Conservation (phyloP, 23 red algal genomes). For the Gracilaria gracilis region DNA sequence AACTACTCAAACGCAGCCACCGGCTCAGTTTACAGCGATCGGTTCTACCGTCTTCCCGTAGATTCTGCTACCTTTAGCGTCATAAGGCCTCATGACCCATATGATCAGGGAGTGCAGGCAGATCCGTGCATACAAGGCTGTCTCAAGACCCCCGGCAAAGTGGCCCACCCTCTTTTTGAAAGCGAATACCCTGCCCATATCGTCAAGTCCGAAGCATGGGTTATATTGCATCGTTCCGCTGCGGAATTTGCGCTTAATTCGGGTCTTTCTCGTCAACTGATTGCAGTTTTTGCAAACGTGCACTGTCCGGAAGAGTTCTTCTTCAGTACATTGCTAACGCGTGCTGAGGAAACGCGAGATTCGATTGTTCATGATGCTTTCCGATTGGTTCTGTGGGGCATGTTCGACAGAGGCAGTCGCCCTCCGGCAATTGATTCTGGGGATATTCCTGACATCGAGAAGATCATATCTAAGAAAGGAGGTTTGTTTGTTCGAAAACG, state of each 20-base stretch:
- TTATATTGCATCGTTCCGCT: conserved; percentile 12
- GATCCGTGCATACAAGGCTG: conserved; percentile 2
- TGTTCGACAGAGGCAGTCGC: neutral
- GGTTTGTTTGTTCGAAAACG: conserved; percentile 15
- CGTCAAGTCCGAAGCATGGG: conserved; percentile 29
- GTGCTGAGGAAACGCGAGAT: neutral
- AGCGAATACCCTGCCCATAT: neutral
- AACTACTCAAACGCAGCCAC: conserved; percentile 3
- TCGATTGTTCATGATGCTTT: conserved; percentile 8
- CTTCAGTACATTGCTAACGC: conserved; percentile 7
- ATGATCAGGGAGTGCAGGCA: no score
- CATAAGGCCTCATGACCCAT: neutral
- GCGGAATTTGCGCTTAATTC: neutral
- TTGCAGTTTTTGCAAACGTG: conserved; percentile 13
- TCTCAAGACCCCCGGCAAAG: neutral
- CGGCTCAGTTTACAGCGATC: neutral
- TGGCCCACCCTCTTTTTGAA: neutral
- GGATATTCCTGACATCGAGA: conserved; percentile 14
- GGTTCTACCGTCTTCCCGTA: neutral
- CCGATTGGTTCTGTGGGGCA: conserved; percentile 8
- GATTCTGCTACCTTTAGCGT: conserved; percentile 10
- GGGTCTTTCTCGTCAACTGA: conserved; percentile 8
- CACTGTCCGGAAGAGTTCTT: conserved; percentile 13
- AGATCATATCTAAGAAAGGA: neutral
- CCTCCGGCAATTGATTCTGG: conserved; percentile 33